Conservation (phyloP, 1,284 basidiomycete genomes). For the Leccinum subspadiceum region DNA sequence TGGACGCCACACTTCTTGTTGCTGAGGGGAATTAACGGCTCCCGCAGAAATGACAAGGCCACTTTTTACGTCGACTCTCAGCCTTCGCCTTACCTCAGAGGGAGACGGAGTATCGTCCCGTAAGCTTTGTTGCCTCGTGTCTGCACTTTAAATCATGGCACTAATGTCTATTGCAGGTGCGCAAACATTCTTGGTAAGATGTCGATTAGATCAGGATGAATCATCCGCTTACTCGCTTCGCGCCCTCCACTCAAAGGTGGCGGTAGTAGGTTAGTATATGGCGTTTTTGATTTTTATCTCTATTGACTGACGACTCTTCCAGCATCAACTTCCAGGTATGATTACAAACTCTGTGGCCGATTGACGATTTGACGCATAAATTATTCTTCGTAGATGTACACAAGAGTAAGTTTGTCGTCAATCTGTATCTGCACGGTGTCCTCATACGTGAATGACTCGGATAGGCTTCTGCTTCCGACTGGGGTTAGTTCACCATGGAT, state of each 20-base stretch:
- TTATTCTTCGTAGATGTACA: constrained; percentile 51
- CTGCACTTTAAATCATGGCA: not conserved
- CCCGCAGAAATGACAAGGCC: constrained; percentile 63
- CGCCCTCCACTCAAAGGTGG: constrained; percentile 37
- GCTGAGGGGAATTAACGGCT: constrained; percentile 4
- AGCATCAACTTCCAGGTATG: constrained; percentile 65
- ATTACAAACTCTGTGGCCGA: not conserved
- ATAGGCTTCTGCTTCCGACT: constrained; percentile 66
- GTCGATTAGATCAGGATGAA: not conserved
- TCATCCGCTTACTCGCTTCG: not conserved
- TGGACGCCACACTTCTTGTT: not conserved
- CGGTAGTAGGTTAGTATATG: constrained; percentile 45
- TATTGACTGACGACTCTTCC: constrained; percentile 10
- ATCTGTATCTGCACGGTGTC: not conserved
- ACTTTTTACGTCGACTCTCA: constrained; percentile 67
- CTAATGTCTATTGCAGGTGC: constrained; percentile 41
- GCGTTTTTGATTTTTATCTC: not conserved
- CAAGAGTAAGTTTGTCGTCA: constrained; percentile 42
- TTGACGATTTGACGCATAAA: not conserved
- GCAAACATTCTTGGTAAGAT: constrained; percentile 62
- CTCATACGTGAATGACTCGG: constrained; percentile 1
- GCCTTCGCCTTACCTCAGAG: constrained; percentile 57
- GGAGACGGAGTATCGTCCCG: constrained; percentile 66
- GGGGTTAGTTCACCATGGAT: constrained; percentile 44
- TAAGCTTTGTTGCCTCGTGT: constrained; percentile 34